phyloP scores from a whole-genome alignment of 148 eudicot genomes.

The Drosera capensis region DNA sequence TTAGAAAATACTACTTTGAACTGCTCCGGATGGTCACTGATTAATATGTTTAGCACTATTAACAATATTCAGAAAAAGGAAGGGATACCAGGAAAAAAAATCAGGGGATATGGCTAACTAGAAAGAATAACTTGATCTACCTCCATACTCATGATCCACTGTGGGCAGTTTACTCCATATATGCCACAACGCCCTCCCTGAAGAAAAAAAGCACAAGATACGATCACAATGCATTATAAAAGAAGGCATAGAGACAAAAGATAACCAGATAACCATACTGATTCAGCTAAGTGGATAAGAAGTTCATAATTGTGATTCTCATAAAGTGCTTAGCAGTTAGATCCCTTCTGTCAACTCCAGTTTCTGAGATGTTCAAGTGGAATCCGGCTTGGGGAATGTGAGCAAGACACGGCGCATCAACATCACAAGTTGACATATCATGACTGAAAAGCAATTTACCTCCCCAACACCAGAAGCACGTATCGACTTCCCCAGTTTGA shows the following conservation, averaged over 20 bases:
- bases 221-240: not conserved
- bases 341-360: not conserved
- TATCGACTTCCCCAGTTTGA: slow-evolving; percentile 75
- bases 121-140: slow-evolving; percentile 22
- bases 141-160: slow-evolving; percentile 99
- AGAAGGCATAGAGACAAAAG: not conserved
- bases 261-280: too few relatives aligned
- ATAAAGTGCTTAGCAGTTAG: not conserved
- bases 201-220: slow-evolving; percentile 15
- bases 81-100: not conserved
- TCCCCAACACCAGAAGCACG: slow-evolving; percentile 62
- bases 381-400: not conserved
- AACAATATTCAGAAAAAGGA: not conserved
- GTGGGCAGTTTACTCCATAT: slow-evolving; percentile 70
- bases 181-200: slow-evolving; percentile 92
- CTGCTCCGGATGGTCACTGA: too few relatives aligned
- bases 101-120: not conserved
- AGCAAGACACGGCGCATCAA: slow-evolving; percentile 1
- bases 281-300: not conserved
- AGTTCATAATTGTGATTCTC: not conserved
- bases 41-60: too few relatives aligned
- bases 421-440: not conserved
- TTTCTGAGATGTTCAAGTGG: not conserved
- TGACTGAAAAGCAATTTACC: slow-evolving; percentile 28
- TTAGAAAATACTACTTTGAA: too few relatives aligned